Conservation (phyloP, 257 asterid species). For the Buddleja alternifolia region DNA sequence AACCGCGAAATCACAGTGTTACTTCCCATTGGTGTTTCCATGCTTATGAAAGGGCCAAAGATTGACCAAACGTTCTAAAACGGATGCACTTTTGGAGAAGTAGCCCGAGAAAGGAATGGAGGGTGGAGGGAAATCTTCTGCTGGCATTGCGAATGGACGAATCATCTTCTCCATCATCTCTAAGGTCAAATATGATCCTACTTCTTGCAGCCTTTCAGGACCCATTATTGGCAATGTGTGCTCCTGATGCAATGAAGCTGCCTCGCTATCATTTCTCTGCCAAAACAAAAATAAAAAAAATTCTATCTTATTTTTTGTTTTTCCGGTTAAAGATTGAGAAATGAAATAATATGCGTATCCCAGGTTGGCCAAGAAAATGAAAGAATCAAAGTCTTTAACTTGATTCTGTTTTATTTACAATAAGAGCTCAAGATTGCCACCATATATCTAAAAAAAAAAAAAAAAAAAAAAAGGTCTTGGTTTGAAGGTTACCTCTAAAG, state of each 20-base stretch:
- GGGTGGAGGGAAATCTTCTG: constrained; percentile 98
- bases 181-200: constrained; percentile 72
- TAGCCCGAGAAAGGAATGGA: constrained; percentile 86
- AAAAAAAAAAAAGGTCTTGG: constrained; percentile 2
- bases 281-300: constrained; percentile 9
- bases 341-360: too few relatives aligned
- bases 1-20: constrained; percentile 19
- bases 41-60: constrained; percentile 98
- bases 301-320: too few relatives aligned
- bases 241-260: constrained; percentile 81
- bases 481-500: constrained; percentile 72
- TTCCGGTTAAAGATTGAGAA: too few relatives aligned
- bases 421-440: background rate
- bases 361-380: background rate
- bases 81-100: constrained; percentile 91
- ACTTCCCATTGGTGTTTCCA: constrained; percentile 58
- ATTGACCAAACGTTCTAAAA: constrained; percentile 86
- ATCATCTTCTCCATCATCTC: constrained; percentile 90
- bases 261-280: constrained; percentile 75
- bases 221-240: constrained; percentile 98
- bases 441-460: constrained; percentile 5
- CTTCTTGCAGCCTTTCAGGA: constrained; percentile 96
- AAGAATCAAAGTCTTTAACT: background rate
- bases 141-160: constrained; percentile 96
- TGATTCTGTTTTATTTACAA: too few relatives aligned